Evolutionary conservation across 495 filamentous ascomycete species (phyloP).

Genomic region (Recurvomyces mirabilis): DNA sequence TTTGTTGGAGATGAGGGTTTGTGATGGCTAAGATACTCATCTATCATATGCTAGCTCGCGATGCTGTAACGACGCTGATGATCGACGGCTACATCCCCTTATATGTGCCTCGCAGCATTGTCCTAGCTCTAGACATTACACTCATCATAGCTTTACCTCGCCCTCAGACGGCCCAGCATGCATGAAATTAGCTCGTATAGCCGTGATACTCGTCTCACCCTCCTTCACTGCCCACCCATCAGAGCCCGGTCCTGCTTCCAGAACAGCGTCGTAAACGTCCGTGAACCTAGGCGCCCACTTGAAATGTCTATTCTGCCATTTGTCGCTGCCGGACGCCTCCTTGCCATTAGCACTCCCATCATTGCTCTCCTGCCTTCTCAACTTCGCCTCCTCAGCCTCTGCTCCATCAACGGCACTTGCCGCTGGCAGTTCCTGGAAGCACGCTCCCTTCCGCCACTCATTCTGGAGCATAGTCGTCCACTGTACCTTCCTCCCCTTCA

Average conservation of each 20-base stretch:
- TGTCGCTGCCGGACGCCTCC: neutral
- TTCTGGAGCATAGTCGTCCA: conserved; percentile 83
- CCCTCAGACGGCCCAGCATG: conserved; percentile 51
- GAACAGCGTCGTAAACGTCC: conserved; percentile 76
- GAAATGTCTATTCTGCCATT: conserved; percentile 63
- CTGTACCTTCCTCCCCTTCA: conserved; percentile 56
- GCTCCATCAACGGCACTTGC: conserved; percentile 36
- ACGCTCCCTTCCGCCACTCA: conserved; percentile 69
- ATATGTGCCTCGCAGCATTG: too few species aligned
- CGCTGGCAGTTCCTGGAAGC: conserved; percentile 64
- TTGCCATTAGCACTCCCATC: conserved; percentile 28
- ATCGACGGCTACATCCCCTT: neutral
- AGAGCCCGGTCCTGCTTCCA: conserved; percentile 68
- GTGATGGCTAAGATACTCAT: neutral
- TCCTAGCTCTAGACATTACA: too few species aligned
- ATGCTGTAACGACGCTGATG: neutral
- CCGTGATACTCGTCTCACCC: conserved; percentile 81
- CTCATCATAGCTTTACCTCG: conserved; percentile 84
- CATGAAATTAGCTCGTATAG: conserved; percentile 86
- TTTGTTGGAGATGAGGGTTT: conserved; percentile 11
- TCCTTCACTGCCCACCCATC: conserved; percentile 91
- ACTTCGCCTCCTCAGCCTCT: conserved; percentile 47
- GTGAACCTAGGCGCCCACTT: conserved; percentile 82
- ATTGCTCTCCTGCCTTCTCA: conserved; percentile 46
- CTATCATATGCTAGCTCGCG: neutral